Conservation (phyloP, 2,329 filamentous ascomycete species). For the Ceratocystis albifundus region DNA sequence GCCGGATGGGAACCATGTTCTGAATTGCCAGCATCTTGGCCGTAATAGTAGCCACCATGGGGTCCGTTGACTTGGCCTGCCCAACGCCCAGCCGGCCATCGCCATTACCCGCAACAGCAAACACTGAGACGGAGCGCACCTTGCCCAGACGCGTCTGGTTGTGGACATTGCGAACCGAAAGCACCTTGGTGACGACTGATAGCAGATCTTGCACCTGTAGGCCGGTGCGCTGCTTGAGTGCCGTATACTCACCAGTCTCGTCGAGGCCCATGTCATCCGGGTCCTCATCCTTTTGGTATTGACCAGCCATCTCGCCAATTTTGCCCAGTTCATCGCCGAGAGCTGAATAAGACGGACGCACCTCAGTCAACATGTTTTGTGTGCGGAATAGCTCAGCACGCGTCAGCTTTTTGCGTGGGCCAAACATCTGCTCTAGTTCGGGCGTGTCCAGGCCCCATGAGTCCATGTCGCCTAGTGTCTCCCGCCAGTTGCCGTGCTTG, state of each 20-base stretch:
- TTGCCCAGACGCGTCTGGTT: constrained; percentile 98
- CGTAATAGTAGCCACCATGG: constrained; percentile 54
- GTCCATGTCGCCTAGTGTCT: constrained; percentile 29
- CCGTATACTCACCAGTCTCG: constrained; percentile 40
- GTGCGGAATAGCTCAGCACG: constrained; percentile 22
- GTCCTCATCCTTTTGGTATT: constrained; percentile 40
- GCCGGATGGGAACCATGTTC: constrained; percentile 83
- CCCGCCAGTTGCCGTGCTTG: constrained; percentile 29
- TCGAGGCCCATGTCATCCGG: constrained; percentile 42
- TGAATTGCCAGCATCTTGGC: constrained; percentile 70
- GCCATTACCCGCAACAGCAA: constrained; percentile 77
- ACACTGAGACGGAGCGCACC: constrained; percentile 61
- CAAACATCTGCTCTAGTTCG: constrained; percentile 23
- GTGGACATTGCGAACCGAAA: constrained; percentile 62
- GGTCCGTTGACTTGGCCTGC: constrained; percentile 75
- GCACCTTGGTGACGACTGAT: constrained; percentile 52
- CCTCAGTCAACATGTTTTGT: constrained; percentile 23
- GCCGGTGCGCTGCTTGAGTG: constrained; percentile 45
- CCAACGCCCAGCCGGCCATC: constrained; percentile 80
- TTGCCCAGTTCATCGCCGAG: constrained; percentile 37
- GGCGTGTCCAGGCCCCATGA: constrained; percentile 26
- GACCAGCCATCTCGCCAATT: constrained; percentile 42
- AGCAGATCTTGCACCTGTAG: constrained; percentile 43
- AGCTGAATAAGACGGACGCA: constrained; percentile 25
- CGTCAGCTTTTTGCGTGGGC: constrained; percentile 22